phyloP scores from a whole-genome alignment of 2,329 filamentous ascomycete genomes.

The Beauveria sp. region DNA sequence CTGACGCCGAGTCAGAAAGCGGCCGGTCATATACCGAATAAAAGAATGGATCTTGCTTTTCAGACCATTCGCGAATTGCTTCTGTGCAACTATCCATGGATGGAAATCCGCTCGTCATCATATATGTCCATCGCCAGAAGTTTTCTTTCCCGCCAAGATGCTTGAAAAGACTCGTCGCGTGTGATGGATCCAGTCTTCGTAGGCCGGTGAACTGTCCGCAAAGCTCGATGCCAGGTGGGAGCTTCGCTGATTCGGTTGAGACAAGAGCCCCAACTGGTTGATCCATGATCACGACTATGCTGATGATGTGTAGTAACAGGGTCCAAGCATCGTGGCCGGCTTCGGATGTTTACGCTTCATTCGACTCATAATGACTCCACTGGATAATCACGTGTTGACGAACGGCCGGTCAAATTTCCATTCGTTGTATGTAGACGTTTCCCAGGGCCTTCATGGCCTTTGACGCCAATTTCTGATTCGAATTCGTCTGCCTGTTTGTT shows the following conservation, averaged over 20 bases:
- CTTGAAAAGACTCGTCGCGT: constrained; percentile 23
- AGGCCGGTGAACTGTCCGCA: constrained; percentile 25
- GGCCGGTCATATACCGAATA: constrained; percentile 35
- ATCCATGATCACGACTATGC: neutral
- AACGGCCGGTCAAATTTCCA: neutral
- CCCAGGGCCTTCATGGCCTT: no score
- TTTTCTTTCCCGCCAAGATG: constrained; percentile 27
- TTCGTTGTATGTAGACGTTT: neutral
- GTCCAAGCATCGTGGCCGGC: neutral
- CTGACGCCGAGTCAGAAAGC: constrained; percentile 17
- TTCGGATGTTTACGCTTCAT: neutral
- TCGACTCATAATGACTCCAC: constrained; percentile 10
- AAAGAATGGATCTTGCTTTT: constrained; percentile 30
- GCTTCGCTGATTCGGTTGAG: neutral
- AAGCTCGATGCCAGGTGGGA: constrained; percentile 14
- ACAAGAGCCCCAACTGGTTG: neutral
- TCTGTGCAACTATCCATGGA: constrained; percentile 16
- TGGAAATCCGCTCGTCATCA: constrained; percentile 21
- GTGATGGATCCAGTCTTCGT: constrained; percentile 20
- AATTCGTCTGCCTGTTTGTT: neutral
- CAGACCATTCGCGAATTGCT: constrained; percentile 16
- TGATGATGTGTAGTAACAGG: neutral
- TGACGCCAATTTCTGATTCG: no score
- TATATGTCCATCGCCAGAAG: constrained; percentile 26
- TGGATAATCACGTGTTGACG: neutral